Evolutionary conservation across 1,139 yeast species (phyloP), one percentile per base, ranked within the genome.

Genomic region (Protomyces arabidopsidicola): DNA sequence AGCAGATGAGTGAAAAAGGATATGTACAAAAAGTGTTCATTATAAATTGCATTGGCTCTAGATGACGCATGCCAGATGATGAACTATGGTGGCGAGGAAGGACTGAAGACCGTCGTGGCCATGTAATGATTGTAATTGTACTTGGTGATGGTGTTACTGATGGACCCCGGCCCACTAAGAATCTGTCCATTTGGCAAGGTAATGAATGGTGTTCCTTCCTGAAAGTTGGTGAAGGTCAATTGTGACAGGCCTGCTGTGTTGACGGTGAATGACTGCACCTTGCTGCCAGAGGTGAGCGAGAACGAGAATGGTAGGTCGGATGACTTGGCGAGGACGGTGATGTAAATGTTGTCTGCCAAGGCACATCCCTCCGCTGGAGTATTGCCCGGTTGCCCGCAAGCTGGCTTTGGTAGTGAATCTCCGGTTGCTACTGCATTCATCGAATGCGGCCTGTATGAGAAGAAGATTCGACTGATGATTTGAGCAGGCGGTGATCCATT

Each of bases 361-460:
- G 35, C 22, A 10, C 48, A 42, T 8, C 48, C 48, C 22, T 42
- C 48, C 1, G 48, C 48, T 3, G 48, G 48, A 2, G 22, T 10
- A 6, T 38, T 38, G 18, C 24, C 52, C 22, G 54, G 16, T 12
- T n/a, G 16, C 9, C 27, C 39, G 38, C 62, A 55, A 9, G 24
- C 22, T 6, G 66, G 66, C 39, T 18, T 22, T 2, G 53, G 58
- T 20, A 35, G 16, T 14, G 59, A 38, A 24, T 63, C 66, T 2
- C 36, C 35, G 8, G 59, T 12, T 8, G 66, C 65, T 9, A n/a
- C 34, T 12, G 65, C 65, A 14, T n/a, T 45, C 34, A 59, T 61
- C n/a, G 63, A 52, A 45, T 61, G 60, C 20, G 65, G 59, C 2
- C 66, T 39, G 51, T 64, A 60, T 59, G 63, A 60, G 52, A 59